Conservation (phyloP, 129 eudicot genomes). For the Smallanthus sonchifolius region DNA sequence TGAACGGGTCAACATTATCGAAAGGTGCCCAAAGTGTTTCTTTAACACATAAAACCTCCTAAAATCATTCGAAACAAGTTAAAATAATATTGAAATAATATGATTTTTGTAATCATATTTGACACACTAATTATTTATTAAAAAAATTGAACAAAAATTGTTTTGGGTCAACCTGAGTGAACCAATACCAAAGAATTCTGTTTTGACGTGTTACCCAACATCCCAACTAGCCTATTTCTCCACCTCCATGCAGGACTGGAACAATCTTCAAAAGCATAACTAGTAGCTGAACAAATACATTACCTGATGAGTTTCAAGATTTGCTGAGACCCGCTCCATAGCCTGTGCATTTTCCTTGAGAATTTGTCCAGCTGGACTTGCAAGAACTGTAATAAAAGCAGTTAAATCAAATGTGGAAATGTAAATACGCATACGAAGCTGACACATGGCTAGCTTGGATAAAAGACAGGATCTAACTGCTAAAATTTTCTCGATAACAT, state of each 20-base stretch:
- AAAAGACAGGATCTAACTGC: background rate
- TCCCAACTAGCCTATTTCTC: background rate
- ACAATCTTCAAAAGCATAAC: background rate
- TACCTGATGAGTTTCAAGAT: slow-evolving; percentile 67
- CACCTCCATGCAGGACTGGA: background rate
- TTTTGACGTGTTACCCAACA: background rate
- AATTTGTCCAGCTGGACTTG: slow-evolving; percentile 56
- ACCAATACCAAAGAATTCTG: background rate
- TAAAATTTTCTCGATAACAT: background rate
- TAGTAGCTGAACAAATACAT: background rate
- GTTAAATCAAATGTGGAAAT: background rate
- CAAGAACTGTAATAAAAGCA: slow-evolving; percentile 35
- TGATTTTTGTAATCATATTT: background rate
- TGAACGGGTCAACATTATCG: background rate
- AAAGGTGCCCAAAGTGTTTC: background rate
- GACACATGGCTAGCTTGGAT: background rate
- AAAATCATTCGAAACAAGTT: background rate
- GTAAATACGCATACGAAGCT: slow-evolving; percentile 1
- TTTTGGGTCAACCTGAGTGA: background rate
- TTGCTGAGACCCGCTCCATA: slow-evolving; percentile 61
- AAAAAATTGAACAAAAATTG: background rate
- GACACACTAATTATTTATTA: background rate
- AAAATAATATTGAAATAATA: background rate
- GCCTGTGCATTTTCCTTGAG: slow-evolving; percentile 63
- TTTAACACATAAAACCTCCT: background rate